phyloP scores from a whole-genome alignment of 106 monocot genomes.

The Dioscorea zingiberensis region DNA sequence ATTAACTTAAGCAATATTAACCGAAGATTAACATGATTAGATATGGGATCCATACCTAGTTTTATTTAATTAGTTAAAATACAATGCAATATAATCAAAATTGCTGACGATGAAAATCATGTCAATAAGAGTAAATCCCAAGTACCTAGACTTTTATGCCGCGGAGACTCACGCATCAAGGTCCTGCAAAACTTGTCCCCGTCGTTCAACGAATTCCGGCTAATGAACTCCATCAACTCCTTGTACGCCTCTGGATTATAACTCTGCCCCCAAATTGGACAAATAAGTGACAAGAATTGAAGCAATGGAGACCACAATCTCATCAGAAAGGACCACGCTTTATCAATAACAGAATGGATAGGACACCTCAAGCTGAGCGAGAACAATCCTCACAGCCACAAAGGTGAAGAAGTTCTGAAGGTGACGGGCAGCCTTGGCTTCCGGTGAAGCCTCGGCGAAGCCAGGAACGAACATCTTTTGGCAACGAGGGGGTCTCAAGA shows the following conservation, averaged over 20 bases:
- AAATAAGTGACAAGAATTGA: neutral
- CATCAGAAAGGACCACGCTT: neutral
- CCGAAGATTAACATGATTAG: too few species aligned
- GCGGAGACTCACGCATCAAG: slow-evolving; percentile 74
- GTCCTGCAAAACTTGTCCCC: slow-evolving; percentile 62
- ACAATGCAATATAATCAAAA: too few species aligned
- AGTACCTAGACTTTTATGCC: slow-evolving; percentile 51
- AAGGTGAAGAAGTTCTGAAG: slow-evolving; percentile 91
- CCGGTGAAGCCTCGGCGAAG: slow-evolving; percentile 83
- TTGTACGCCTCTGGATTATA: slow-evolving; percentile 65
- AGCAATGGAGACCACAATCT: neutral
- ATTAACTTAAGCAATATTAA: too few species aligned
- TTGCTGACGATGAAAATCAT: too few species aligned
- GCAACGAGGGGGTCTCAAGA: slow-evolving; percentile 34
- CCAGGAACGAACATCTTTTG: slow-evolving; percentile 86
- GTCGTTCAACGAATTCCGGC: slow-evolving; percentile 52
- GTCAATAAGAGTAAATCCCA: too few species aligned
- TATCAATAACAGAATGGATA: neutral
- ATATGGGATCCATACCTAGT: too few species aligned
- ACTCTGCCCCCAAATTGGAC: slow-evolving; percentile 26
- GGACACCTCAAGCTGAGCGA: slow-evolving; percentile 68
- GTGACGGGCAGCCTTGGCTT: slow-evolving; percentile 67
- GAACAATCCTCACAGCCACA: slow-evolving; percentile 62
- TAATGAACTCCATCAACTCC: slow-evolving; percentile 73
- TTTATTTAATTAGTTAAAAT: too few species aligned